Evolutionary conservation across 441 rosid genomes (phyloP), one percentile per base, ranked within the genome.

Genomic region (Adansonia madagascariensis): DNA sequence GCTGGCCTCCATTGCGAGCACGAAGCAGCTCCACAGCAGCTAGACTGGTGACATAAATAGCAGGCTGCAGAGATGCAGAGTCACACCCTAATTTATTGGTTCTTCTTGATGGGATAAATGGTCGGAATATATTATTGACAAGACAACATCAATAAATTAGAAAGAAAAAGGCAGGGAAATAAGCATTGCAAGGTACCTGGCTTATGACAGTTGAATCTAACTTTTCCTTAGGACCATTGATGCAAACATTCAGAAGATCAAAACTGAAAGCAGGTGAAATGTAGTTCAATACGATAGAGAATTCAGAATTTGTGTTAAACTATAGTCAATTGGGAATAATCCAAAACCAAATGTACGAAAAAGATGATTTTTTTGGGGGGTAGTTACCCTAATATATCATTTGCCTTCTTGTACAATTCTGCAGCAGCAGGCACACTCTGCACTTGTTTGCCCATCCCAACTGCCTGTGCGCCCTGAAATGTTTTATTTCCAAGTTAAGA

Each of bases 401-500:
- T 91, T 27, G 98, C 98, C 84, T 88, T 96, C 77, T 85, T 87
- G 83, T 89, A 96, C 79, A 94, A 84, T 31, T 88, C 91, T 43
- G 87, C 91, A 39, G 98, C 99, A 70, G 94, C 86, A 9, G 90
- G 86, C 75, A 93, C 88, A 74, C 81, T 82, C 75, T 93, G 98
- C 55, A 95, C 94, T 43, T 93, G 97, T 80, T 91, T 91, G 12
- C 99, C 99, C 99, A 96, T 96, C 46, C 99, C 98, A 61, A 93
- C 81, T 4, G 94, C 90, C 87, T 94, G 97, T 76, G 98, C 98
- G 77, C 99, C 99, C 99, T 96, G 78, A 64, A 75, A 75, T 61
- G 14, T 71, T 24, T 20, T 2, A 15, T 24, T n/a, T 55, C 24
- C 24, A 24, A 24, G 24, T 24, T 24, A 24, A 24, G 24, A 24